Evolutionary conservation across 2,329 filamentous ascomycete genomes (phyloP), one percentile per base, ranked within the genome.

Genomic region (Eutypa lata): DNA sequence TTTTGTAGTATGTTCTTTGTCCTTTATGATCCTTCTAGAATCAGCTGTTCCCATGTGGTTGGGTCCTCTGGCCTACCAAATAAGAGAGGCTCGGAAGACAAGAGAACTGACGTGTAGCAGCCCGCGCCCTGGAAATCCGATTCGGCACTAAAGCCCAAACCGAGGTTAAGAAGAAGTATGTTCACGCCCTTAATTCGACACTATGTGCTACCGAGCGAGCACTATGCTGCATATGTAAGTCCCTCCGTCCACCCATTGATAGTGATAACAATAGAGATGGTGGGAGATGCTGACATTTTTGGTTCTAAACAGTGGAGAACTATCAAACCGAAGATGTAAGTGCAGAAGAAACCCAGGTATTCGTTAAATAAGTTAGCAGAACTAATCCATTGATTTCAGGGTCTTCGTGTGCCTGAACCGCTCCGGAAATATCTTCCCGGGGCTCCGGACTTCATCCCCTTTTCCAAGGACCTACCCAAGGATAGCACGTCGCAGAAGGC

Each of bases 381-480:
- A 47, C 21, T 43, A 24, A 28, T 53, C 52, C 47, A 48, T 48
- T 21, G 33, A 24, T 53, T 21, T 57, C 26, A 90, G 79, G 90
- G 91, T 57, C 80, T 95, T 62, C 81, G 82, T 53, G 87, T 96
- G 33, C 92, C 92, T 1, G 88, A 92, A 72, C 86, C 88, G 45
- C 80, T 97, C 55, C 84, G 90, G 62, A 93, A 91, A 74, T 97
- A 95, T 71, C 87, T 97, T 49, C 91, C 92, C 2, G 93, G 92
- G 33, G 80, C 90, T 40, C 91, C 91, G 1, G 91, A 93, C 48
- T 96, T 97, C 73, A 80, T 99, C 57, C 89, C 90, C 2, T 99
- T 89, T 68, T 84, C 86, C 50, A 94, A 91, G 75, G 93, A 96
- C 61, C 77, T 93, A 37, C 86, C 89, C 11, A 92, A 93, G 73